Percentiles rank a stretch among this genome's conserved stretches.
phyloP scores from a whole-genome alignment of 2,329 filamentous ascomycete species.

The Diaporthe ampelina region DNA sequence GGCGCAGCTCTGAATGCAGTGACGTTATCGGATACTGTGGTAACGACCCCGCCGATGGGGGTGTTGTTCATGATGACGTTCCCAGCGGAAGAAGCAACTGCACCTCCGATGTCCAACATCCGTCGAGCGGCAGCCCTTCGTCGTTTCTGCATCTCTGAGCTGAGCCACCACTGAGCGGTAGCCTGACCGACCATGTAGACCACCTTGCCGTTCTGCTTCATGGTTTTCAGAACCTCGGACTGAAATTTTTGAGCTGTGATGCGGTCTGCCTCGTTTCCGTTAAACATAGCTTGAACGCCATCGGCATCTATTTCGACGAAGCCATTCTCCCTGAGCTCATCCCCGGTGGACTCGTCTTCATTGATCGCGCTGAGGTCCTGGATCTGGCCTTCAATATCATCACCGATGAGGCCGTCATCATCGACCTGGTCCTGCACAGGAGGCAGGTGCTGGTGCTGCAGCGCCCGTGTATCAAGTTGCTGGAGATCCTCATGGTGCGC shows the following conservation, averaged over 20 bases:
- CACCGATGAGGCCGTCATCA: neutral
- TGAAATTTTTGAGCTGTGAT: conserved; percentile 38
- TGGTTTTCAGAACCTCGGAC: conserved; percentile 34
- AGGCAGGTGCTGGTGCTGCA: conserved; percentile 19
- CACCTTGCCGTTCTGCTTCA: conserved; percentile 36
- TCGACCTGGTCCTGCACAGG: neutral
- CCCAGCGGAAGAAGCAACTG: conserved; percentile 34
- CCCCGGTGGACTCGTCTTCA: neutral
- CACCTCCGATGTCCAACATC: conserved; percentile 32
- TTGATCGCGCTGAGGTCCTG: neutral
- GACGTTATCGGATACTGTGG: conserved; percentile 37
- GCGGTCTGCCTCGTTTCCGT: conserved; percentile 38
- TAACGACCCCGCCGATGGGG: conserved; percentile 35
- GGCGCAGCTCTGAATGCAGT: conserved; percentile 35
- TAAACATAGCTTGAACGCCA: conserved; percentile 35
- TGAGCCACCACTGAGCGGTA: conserved; percentile 39
- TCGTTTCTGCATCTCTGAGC: conserved; percentile 39
- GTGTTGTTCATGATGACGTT: conserved; percentile 40
- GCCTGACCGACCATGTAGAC: conserved; percentile 39
- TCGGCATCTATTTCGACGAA: conserved; percentile 38
- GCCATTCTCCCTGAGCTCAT: conserved; percentile 23
- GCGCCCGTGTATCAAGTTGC: conserved; percentile 21
- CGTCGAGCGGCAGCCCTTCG: conserved; percentile 35
- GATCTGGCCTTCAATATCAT: neutral
- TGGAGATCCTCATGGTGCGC: conserved; percentile 28